Evolutionary conservation across 2,329 filamentous ascomycete species (phyloP).

Genomic region (Fusarium sp.): DNA sequence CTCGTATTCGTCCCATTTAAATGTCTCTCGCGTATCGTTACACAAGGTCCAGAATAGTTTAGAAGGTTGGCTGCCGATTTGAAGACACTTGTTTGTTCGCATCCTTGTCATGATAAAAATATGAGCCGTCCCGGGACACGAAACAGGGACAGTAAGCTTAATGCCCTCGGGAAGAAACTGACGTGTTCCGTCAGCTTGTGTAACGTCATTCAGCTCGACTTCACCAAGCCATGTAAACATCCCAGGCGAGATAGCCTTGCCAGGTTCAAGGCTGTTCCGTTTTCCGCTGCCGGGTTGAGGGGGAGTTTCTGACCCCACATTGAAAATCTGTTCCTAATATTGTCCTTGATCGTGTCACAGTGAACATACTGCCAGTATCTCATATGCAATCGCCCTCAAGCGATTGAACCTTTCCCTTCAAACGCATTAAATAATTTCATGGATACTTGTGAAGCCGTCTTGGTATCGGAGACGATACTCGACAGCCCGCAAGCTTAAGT

Average conservation of each 20-base stretch:
- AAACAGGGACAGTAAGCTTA: background rate
- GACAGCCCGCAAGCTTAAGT: background rate
- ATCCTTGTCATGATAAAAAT: background rate
- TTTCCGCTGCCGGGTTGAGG: background rate
- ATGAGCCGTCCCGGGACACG: background rate
- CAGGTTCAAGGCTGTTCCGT: background rate
- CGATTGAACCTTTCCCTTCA: background rate
- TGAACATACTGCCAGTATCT: background rate
- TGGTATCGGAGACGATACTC: background rate
- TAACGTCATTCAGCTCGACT: background rate
- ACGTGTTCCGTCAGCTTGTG: slow-evolving; percentile 1
- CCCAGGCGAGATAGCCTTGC: background rate
- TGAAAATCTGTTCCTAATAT: slow-evolving; percentile 11
- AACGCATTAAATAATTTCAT: background rate
- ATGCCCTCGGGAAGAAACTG: slow-evolving; percentile 3
- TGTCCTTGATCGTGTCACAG: background rate
- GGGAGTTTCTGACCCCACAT: background rate
- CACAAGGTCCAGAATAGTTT: background rate
- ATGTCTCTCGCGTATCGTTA: slow-evolving; percentile 6
- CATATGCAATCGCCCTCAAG: slow-evolving; percentile 5
- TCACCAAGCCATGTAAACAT: background rate
- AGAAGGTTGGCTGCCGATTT: slow-evolving; percentile 6
- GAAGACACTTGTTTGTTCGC: background rate
- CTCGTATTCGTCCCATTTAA: slow-evolving; percentile 35
- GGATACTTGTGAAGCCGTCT: background rate